Base-by-base conservation (phyloP, 179 eudicot genomes). In the Sideroxylon spinosum region DNA sequence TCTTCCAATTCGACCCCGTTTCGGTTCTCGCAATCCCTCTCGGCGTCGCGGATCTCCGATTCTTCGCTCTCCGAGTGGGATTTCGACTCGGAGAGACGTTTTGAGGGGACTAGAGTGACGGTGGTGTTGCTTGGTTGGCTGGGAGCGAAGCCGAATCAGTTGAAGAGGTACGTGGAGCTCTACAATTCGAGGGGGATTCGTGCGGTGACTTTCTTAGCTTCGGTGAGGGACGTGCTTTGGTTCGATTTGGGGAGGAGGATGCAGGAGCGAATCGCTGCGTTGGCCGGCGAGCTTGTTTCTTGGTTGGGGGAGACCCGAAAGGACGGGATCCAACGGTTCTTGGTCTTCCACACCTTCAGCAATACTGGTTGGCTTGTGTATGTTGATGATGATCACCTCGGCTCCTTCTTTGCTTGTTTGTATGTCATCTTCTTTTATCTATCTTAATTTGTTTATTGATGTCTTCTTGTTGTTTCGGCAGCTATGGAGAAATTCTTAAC, bases 361-460 rank as follows among this genome's bases (percentile, higher is more conserved):
- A 93, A 90, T 49, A 93, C 99, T 11, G 99, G 99, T 76, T 95
- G 99, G 99, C 96, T 96, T 85, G 97, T 87, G 98, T 96, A 91
- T 89, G 99, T 96, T 82, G 74, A 91, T 89, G 99, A 94, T 82
- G 74, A 81, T 70, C 65, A 72, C 14, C 49, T 52, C 73, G n/a
- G 44, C 44, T 37, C 44, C 5, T 37, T 37, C 6, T 3, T 37
- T 37, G 2, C 5, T 37, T 3, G 44, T 37, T 29, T 29, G 7
- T 17, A 49, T n/a, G n/a, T 68, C 37, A 70, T 48, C 60, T 78
- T 49, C 1, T 53, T 19, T 46, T 52, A 23, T 1, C 25, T 49
- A 23, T 7, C 60, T 63, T 20, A 10, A 2, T 44, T 2, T 50
- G 61, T 50, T 26, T 29, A 57, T 55, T 57, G 49, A 67, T 53